Base-by-base conservation (phyloP, 2,329 filamentous ascomycete genomes). In the Alternaria postmessia region DNA sequence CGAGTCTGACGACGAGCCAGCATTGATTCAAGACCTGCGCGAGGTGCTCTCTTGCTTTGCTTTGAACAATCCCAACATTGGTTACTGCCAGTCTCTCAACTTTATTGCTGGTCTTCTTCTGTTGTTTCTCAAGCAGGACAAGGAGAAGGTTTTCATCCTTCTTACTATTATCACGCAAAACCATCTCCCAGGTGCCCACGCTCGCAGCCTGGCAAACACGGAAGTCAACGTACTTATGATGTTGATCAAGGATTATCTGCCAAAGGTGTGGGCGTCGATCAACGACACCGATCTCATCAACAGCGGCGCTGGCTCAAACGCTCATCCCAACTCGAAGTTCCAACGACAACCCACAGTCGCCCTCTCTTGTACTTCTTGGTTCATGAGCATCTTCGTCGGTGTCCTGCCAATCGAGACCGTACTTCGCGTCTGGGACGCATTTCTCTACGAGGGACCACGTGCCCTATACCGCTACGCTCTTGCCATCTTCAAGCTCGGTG, bases 341-440 rank as follows among this genome's bases (percentile, higher is more conserved):
- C 69, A 80, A 51, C 79, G 91, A 5, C 85, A 97, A 11, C 94
- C 94, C 0, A 94, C 94, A 12, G 94, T 98, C 66, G 95, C 92
- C 0, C 85, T 98, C 5, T 96, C 93, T 68, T 93, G 95, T 78
- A 97, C 94, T 9, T 92, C 94, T 4, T 98, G 94, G 94, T 96
- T 98, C 78, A 97, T 98, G 94, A 96, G 92, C 49, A 91, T 95
- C 70, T 97, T 95, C 78, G 95, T 97, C 62, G 93, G 94, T 54
- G 96, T 92, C 0, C 82, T 98, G 18, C 94, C 94, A 2, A 93
- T 96, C 63, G 94, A 98, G 80, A 93, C 91, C 18, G 94, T 94
- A 0, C 85, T 97, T 18, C 90, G 94, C 7, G 92, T 97, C 1
- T 98, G 94, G 94, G 94, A 98, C 70, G 88, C 93, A 1, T 94